Base-by-base conservation (phyloP, 805 yeast species). In the Zygosaccharomyces bailii region DNA sequence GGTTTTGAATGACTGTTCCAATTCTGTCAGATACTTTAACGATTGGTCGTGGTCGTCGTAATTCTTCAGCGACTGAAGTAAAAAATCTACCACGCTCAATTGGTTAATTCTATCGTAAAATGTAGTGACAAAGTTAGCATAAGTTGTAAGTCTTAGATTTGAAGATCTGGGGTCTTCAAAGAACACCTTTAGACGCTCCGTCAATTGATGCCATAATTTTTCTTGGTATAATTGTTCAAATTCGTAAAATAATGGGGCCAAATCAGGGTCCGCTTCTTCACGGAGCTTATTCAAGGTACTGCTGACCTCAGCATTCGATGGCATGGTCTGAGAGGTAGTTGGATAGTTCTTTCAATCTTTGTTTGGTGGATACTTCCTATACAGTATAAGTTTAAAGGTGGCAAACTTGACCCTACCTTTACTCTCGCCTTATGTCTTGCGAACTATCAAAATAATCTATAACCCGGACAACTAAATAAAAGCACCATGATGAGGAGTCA, bases 161-260 rank as follows among this genome's bases (percentile, higher is more conserved):
- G 63, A 66, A 10, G 85, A 72, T 20, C 71, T 71, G 6, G 78
- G 73, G 44, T 73, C 71, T 34, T 69, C 70, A 68, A 79, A 91
- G 59, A 90, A 76, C 50, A 74, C 75, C 27, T 69, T 67, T 45
- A 93, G 70, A 5, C 78, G 67, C 49, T 78, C 77, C 2, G 96
- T 86, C 61, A 93, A 75, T 71, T 93, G 98, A 69, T 84, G 95
- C 97, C 97, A 93, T 62, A 91, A 75, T 65, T 88, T 89, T 55
- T 96, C 74, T 60, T 89, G 96, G 68, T 87, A 85, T 45, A 73
- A 72, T 56, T 88, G 96, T 60, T 90, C 97, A 61, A 91, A 76
- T 30, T 62, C 63, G 23, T 56, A 49, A 24, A 63, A 62, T n/a
- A 61, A 63, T 21, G 80, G 76, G 7, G 79, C 71, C 42, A 89